Percentiles rank a stretch among this genome's conserved stretches.
phyloP scores from a whole-genome alignment of 2,329 filamentous ascomycete species.

The Stagonosporopsis rhizophila region DNA sequence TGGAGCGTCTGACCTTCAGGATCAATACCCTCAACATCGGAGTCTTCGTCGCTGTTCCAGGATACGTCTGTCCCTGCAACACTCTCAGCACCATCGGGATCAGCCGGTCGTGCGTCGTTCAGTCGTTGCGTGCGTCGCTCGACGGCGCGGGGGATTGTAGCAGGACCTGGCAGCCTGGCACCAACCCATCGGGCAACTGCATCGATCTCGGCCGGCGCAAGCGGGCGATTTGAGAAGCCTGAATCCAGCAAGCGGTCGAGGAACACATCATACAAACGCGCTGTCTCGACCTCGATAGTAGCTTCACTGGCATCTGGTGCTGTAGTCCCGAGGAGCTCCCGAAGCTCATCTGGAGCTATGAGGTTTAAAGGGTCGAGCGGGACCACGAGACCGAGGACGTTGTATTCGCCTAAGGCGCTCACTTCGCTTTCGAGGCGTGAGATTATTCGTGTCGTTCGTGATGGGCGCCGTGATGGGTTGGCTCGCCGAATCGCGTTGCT shows the following conservation, averaged over 20 bases:
- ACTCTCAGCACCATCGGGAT: constrained; percentile 35
- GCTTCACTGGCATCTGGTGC: constrained; percentile 30
- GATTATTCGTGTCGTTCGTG: constrained; percentile 24
- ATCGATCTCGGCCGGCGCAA: constrained; percentile 29
- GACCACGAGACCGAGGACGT: constrained; percentile 35
- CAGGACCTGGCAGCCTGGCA: constrained; percentile 23
- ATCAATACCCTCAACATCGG: constrained; percentile 52
- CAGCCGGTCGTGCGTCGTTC: constrained; percentile 6
- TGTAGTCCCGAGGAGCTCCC: constrained; percentile 26
- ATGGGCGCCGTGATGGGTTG: constrained; percentile 45
- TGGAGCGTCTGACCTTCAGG: constrained; percentile 78
- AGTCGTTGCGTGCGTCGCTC: constrained; percentile 32
- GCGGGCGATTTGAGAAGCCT: constrained; percentile 28
- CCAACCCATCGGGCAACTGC: constrained; percentile 30
- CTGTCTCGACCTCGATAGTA: constrained; percentile 29
- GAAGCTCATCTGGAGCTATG: constrained; percentile 31
- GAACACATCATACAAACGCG: constrained; percentile 39
- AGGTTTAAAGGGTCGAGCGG: constrained; percentile 33
- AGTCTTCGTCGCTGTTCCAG: constrained; percentile 38
- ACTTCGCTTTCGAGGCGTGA: constrained; percentile 30
- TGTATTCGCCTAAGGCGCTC: constrained; percentile 34
- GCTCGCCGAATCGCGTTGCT: constrained; percentile 71
- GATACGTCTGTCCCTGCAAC: constrained; percentile 44
- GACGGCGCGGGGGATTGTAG: constrained; percentile 28
- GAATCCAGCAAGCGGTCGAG: constrained; percentile 38